Base-by-base conservation (phyloP, 768 basidiomycete species). In the Clavulina sp. region DNA sequence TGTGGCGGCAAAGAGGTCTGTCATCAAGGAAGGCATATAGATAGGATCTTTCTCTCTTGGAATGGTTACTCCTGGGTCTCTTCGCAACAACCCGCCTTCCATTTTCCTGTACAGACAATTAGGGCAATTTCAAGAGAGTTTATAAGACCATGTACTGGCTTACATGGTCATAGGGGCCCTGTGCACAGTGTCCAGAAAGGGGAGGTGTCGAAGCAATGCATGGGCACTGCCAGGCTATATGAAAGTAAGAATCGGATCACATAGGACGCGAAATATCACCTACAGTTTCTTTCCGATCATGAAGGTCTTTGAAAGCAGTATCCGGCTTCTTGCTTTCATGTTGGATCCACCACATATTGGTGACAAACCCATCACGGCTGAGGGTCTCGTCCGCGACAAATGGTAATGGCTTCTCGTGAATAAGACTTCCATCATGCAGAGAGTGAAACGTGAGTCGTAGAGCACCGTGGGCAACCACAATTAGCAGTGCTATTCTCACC, bases 171-270 rank as follows among this genome's bases (percentile, higher is more conserved):
- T n/a, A n/a, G n/a, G n/a, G n/a, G n/a, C 34, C 9, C 9, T 9
- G 9, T 9, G 43, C 13, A 83, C 65, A 49, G 70, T 69, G 58
- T 88, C 84, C 5, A 88, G 71, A 4, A 84, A 69, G 13, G 86
- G 85, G 13, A 85, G 68, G 19, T 68, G 68, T 62, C 72, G 76
- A 18, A 88, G 68, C 41, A 82, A 69, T 21, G 83, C 79, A 57
- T 80, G 76, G 13, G 83, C 77, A 36, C 84, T 78, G 41, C 86
- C 86, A 62, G 84, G 76, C 85, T 89, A 32, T 59, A 33, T 41
- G 48, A 30, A 59, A n/a, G 57, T 56, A 54, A 50, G 55, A 55
- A 51, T 49, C 53, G 28, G 40, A 53, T 48, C 49, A 31, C 48
- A 55, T 16, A 41, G 21, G 41, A 6, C 21, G 48, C 7, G 19